Percentiles rank a stretch among this genome's conserved stretches.
Conservation (phyloP, 352 stramenopile species). For the Globisporangium okanoganense region DNA sequence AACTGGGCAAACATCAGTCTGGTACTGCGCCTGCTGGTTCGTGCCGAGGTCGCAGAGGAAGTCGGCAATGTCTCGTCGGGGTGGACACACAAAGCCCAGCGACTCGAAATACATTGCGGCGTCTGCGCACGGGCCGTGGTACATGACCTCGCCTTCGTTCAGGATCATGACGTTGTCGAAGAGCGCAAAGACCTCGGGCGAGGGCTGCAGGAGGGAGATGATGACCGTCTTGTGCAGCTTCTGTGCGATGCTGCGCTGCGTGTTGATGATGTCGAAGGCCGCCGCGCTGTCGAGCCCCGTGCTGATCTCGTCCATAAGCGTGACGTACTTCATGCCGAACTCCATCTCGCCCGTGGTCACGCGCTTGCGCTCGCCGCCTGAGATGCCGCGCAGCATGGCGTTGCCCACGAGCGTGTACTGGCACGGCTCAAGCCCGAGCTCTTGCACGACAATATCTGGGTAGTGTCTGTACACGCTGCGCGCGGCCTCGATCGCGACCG, state of each 20-base stretch:
- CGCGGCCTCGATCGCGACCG: conserved; percentile 28
- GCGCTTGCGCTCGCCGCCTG: conserved; percentile 59
- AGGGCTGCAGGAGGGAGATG: conserved; percentile 87
- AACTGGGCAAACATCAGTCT: conserved; percentile 10
- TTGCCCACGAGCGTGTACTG: conserved; percentile 66
- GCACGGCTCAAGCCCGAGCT: conserved; percentile 48
- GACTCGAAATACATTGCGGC: conserved; percentile 71
- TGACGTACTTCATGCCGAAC: conserved; percentile 67
- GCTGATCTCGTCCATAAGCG: conserved; percentile 81
- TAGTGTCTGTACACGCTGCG: conserved; percentile 40
- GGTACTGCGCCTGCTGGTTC: conserved; percentile 35
- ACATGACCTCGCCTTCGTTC: conserved; percentile 87
- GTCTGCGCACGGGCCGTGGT: conserved; percentile 62
- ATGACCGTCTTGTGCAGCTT: conserved; percentile 49
- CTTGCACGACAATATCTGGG: conserved; percentile 46
- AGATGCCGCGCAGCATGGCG: conserved; percentile 50
- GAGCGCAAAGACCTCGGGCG: conserved; percentile 89
- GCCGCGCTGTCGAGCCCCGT: conserved; percentile 57
- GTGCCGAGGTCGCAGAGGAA: conserved; percentile 81
- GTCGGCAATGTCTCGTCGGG: conserved; percentile 83
- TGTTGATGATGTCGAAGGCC: conserved; percentile 51
- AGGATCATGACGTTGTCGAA: conserved; percentile 95
- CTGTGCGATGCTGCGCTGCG: conserved; percentile 37
- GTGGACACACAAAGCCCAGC: conserved; percentile 57
- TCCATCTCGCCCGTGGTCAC: conserved; percentile 69